Evolutionary conservation across 345 rosid species (phyloP).

Genomic region (Euphorbia peplus): DNA sequence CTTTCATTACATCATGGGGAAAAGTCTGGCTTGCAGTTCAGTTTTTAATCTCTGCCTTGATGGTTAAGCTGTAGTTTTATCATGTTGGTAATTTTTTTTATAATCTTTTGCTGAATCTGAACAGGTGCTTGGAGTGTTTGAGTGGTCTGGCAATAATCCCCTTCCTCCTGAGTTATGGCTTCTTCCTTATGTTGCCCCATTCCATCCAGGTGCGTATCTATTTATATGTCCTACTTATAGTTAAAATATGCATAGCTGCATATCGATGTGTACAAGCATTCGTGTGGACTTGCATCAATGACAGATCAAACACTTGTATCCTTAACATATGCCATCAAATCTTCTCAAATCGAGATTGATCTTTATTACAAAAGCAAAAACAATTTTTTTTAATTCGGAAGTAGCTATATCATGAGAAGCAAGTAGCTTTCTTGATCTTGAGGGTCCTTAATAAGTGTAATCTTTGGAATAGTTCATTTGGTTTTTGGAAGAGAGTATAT

Average conservation of each 20-base stretch:
- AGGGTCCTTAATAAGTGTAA: not conserved
- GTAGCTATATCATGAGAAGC: not conserved
- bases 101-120: slow-evolving; percentile 30
- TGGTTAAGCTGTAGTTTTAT: slow-evolving; percentile 11
- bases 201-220: slow-evolving; percentile 75
- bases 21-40: slow-evolving; percentile 17
- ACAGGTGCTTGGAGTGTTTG: slow-evolving; percentile 91
- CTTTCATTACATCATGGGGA: slow-evolving; percentile 14
- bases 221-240: not conserved
- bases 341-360: too few species aligned
- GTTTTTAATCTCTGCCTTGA: slow-evolving; percentile 24
- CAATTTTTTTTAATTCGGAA: not conserved
- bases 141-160: slow-evolving; percentile 98
- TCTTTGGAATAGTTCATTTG: not conserved
- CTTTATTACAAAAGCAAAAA: too few species aligned
- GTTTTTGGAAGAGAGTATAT: too few species aligned
- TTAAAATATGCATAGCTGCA: not conserved
- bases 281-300: not conserved
- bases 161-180: slow-evolving; percentile 98
- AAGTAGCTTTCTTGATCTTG: not conserved
- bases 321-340: not conserved
- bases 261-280: not conserved
- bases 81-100: slow-evolving; percentile 11
- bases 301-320: too few species aligned
- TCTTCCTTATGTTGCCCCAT: slow-evolving; percentile 77